Evolutionary conservation across 2,329 filamentous ascomycete genomes (phyloP), one percentile per base, ranked within the genome.

Genomic region (Clarireedia sp.): DNA sequence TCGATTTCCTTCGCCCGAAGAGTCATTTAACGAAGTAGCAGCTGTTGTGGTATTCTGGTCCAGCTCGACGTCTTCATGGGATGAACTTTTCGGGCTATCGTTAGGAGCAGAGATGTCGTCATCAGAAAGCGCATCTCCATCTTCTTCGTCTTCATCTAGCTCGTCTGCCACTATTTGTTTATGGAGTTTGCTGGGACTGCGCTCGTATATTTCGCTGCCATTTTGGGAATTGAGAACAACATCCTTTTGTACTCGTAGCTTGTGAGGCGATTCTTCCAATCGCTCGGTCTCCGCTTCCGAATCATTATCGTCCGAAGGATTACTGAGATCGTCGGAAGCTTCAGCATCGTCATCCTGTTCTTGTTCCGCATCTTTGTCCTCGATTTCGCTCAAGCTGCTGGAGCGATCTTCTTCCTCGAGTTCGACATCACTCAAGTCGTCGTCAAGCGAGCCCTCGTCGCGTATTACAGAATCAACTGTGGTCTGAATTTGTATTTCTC

Each of bases 271-370:
- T 67, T 88, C 85, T 67, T 94, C 94, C 58, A 99, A 79, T 57
- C 94, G 85, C 73, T 96, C 91, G 1, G 92, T 97, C 73, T 96
- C 92, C 36, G 92, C 92, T 72, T 97, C 92, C 3, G 91, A 86
- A 64, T 87, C 84, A 54, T 79, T 78, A 51, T 85, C 81, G 69
- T 82, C 81, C 37, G 64, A 63, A 62, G 71, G 53, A 67, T 72
- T 56, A 69, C 71, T 65, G 29, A 64, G 57, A 5, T 64, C 63
- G 26, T 68, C 63, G 14, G 63, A 65, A 19, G 68, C 72, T 57
- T 67, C 69, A 59, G 74, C 80, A 52, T 86, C 74, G 12, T 72
- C 72, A 3, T 72, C 72, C 60, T 87, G 83, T 51, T 89, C 86
- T 46, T 76, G 79, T 44, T 76, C 79, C 59, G 89, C 85, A 66